phyloP scores from a whole-genome alignment of 2,329 filamentous ascomycete species.

The Fusarium oxysporum region DNA sequence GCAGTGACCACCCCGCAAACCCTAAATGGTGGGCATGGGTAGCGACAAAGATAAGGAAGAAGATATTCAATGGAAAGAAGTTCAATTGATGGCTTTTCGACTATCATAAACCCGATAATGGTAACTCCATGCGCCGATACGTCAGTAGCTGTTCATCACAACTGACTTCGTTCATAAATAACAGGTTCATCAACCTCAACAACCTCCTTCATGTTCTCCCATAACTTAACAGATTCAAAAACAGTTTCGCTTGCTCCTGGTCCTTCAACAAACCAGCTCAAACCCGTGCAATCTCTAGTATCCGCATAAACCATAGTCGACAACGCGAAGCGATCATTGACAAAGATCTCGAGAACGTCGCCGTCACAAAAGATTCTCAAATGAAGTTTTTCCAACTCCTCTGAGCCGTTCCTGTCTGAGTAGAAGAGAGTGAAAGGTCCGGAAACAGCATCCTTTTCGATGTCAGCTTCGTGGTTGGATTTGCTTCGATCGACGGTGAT shows the following conservation, averaged over 20 bases:
- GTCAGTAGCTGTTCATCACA: background rate
- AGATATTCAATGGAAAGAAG: background rate
- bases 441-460: conserved; percentile 51
- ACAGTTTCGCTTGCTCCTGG: background rate
- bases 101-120: background rate
- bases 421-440: conserved; percentile 61
- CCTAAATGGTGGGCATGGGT: rapidly evolving
- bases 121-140: background rate
- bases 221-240: conserved; percentile 39
- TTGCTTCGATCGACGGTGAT: conserved; percentile 54
- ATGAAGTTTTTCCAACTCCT: conserved; percentile 37
- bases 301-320: conserved; percentile 45
- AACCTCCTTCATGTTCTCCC: conserved; percentile 37
- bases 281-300: conserved; percentile 16
- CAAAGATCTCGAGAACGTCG: conserved; percentile 44
- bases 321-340: conserved; percentile 45
- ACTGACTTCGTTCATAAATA: conserved; percentile 22
- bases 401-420: conserved; percentile 2
- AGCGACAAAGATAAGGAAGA: too few relatives aligned
- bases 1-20: background rate
- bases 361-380: conserved; percentile 43
- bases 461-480: conserved; percentile 47
- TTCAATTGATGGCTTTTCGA: background rate
- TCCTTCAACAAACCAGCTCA: conserved; percentile 44
- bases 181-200: conserved; percentile 24